Evolutionary conservation across 1,139 yeast genomes (phyloP).

Genomic region (Scheffersomyces quercinus): DNA sequence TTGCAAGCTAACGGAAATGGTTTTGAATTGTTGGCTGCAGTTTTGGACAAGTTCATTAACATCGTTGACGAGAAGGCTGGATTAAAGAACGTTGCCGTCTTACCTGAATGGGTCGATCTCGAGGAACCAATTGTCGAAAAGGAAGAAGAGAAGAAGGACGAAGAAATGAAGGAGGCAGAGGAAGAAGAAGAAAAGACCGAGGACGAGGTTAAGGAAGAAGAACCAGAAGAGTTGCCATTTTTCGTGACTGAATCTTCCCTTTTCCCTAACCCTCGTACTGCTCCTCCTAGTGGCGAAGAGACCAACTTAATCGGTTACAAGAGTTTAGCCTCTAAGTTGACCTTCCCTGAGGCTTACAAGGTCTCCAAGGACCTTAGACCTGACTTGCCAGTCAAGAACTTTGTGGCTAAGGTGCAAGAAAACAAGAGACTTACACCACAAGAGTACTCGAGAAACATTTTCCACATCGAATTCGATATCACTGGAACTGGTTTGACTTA

Average conservation of each 20-base stretch:
- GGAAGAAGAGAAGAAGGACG: conserved; percentile 18
- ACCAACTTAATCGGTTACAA: conserved; percentile 38
- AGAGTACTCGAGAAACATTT: conserved; percentile 90
- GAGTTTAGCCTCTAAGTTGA: conserved; percentile 68
- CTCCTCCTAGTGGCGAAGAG: conserved; percentile 39
- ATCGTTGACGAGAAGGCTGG: conserved; percentile 50
- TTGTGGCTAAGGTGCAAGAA: conserved; percentile 85
- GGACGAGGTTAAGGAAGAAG: conserved; percentile 26
- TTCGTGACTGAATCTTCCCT: conserved; percentile 64
- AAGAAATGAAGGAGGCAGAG: conserved; percentile 12
- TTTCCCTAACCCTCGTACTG: conserved; percentile 53
- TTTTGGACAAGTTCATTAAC: conserved; percentile 67
- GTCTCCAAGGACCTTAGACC: conserved; percentile 70
- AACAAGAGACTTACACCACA: conserved; percentile 90
- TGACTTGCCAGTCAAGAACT: conserved; percentile 83
- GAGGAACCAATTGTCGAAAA: conserved; percentile 13
- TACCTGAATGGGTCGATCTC: conserved; percentile 45
- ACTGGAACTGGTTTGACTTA: conserved; percentile 89
- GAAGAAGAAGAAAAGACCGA: conserved; percentile 12
- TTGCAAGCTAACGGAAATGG: conserved; percentile 81
- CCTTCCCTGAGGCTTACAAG: conserved; percentile 79
- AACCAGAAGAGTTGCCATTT: conserved; percentile 41
- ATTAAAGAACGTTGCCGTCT: conserved; percentile 45
- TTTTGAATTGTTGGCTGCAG: conserved; percentile 81
- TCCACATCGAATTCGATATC: conserved; percentile 93